These are phyloP conservation scores for Trichothecium sympodiale DNA, from an alignment of 2,329 filamentous ascomycete genomes.

Conservation along the genomic window DNA sequence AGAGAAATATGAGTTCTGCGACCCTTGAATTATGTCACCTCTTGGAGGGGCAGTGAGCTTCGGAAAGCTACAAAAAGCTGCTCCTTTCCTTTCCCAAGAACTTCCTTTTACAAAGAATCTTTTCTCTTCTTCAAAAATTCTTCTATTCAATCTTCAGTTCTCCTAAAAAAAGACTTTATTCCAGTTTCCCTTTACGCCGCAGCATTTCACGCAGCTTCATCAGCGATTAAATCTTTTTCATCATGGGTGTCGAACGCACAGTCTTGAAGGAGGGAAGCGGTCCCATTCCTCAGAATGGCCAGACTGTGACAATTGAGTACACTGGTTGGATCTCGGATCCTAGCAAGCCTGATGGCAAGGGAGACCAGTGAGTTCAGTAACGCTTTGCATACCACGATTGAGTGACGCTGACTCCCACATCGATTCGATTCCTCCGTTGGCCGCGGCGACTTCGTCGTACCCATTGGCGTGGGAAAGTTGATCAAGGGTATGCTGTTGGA, in stretches of 20 bases:
- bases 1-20: too few relatives aligned
- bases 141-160: too few relatives aligned
- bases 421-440: constrained; percentile 86
- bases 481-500: constrained; percentile 58
- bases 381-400: background rate
- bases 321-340: constrained; percentile 74
- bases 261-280: constrained; percentile 50
- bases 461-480: constrained; percentile 73
- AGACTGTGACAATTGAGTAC: constrained; percentile 81
- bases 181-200: too few relatives aligned
- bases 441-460: constrained; percentile 62
- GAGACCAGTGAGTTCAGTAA: constrained; percentile 49
- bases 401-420: constrained; percentile 1
- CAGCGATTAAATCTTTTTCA: too few relatives aligned
- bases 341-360: constrained; percentile 50
- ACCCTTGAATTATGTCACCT: too few relatives aligned
- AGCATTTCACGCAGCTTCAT: too few relatives aligned
- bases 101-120: too few relatives aligned
- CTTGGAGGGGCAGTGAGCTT: too few relatives aligned
- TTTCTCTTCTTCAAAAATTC: too few relatives aligned
- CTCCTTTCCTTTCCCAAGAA: too few relatives aligned
- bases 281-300: constrained; percentile 49
- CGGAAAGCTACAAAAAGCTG: too few relatives aligned
- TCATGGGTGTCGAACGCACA: constrained; percentile 71
- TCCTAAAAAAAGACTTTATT: too few relatives aligned